Conservation (phyloP, 345 rosid genomes). For the Heritiera fomes region DNA sequence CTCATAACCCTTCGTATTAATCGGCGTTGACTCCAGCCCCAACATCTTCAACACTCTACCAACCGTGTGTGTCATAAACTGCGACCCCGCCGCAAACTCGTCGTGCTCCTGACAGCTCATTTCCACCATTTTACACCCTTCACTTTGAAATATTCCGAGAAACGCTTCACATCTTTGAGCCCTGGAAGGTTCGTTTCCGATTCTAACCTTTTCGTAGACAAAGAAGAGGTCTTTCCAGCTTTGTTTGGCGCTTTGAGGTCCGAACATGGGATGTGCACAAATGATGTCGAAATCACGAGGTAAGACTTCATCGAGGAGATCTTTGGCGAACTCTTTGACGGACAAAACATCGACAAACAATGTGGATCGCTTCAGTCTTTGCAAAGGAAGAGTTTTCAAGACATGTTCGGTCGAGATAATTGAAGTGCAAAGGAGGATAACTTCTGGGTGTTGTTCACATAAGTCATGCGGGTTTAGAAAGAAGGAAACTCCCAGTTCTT, state of each 20-base stretch:
- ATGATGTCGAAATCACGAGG: conserved; percentile 66
- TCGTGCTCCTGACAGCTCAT: conserved; percentile 61
- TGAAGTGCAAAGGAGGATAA: conserved; percentile 65
- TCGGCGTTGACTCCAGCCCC: conserved; percentile 54
- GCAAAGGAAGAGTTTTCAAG: conserved; percentile 55
- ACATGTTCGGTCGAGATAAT: conserved; percentile 57
- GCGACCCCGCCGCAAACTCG: conserved; percentile 50
- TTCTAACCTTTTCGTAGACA: conserved; percentile 69
- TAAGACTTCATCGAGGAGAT: conserved; percentile 44
- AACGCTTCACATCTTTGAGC: conserved; percentile 41
- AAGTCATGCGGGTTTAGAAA: conserved; percentile 47
- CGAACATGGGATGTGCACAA: conserved; percentile 83
- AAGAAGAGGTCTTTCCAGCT: conserved; percentile 57
- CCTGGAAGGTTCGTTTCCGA: conserved; percentile 42
- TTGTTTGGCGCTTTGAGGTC: conserved; percentile 56
- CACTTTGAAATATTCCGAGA: conserved; percentile 39
- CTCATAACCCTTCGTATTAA: conserved; percentile 56
- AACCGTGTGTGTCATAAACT: conserved; percentile 55
- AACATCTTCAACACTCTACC: conserved; percentile 54
- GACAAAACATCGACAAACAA: conserved; percentile 77
- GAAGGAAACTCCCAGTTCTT: conserved; percentile 53
- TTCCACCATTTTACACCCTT: conserved; percentile 62
- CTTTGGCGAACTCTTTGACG: conserved; percentile 65
- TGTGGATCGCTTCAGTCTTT: conserved; percentile 61
- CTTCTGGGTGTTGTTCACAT: conserved; percentile 59